Conservation (phyloP, 257 asterid genomes). For the Solanum appendiculatum region DNA sequence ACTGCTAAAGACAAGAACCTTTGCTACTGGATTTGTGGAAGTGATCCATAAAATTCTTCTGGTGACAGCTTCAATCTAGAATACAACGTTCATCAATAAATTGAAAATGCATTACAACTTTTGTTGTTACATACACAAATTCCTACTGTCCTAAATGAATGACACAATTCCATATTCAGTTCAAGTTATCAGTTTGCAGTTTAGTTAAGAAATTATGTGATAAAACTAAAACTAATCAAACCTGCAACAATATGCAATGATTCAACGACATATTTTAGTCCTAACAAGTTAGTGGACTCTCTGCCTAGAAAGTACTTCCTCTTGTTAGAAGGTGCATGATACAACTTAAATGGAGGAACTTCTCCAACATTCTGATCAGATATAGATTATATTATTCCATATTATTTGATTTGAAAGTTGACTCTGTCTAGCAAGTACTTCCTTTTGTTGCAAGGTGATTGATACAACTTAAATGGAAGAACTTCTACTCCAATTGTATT, state of each 20-base stretch:
- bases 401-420: not conserved
- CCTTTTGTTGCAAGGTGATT: not conserved
- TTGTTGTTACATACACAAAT: not conserved
- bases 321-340: not conserved
- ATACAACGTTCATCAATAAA: constrained; percentile 6
- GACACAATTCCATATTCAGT: not conserved
- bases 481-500: not conserved
- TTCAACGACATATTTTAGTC: not conserved
- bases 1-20: constrained; percentile 81
- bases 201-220: not conserved
- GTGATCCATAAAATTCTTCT: constrained; percentile 80
- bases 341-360: not conserved
- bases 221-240: not conserved
- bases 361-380: not conserved
- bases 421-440: not conserved
- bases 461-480: not conserved
- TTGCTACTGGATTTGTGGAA: constrained; percentile 46
- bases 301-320: not conserved
- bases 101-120: not conserved
- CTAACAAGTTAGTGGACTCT: not conserved
- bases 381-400: not conserved
- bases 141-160: not conserved
- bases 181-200: not conserved
- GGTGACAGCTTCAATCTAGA: constrained; percentile 86
- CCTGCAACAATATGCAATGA: not conserved